Conservation (phyloP, 345 rosid species). For the Gossypium thurberi region DNA sequence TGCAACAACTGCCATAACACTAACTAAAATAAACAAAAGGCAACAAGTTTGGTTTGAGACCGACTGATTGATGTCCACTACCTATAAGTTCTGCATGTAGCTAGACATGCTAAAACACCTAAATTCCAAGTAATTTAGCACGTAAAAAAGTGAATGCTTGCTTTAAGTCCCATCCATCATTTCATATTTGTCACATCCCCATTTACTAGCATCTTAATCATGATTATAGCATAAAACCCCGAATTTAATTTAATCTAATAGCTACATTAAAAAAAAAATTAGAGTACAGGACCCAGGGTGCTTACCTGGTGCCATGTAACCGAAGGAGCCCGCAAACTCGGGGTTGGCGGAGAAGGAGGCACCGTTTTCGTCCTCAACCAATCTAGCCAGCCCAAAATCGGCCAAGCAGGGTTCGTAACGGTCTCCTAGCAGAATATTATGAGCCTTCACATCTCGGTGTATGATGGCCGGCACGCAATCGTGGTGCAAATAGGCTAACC, state of each 20-base stretch:
- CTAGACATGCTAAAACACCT: background rate
- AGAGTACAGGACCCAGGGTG: background rate
- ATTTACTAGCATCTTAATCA: background rate
- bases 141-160: background rate
- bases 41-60: background rate
- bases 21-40: background rate
- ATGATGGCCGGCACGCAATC: slow-evolving; percentile 77
- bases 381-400: slow-evolving; percentile 77
- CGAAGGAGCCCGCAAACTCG: slow-evolving; percentile 77
- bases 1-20: background rate
- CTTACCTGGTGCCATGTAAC: slow-evolving; percentile 93
- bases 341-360: slow-evolving; percentile 45
- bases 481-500: slow-evolving; percentile 75
- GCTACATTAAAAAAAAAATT: background rate
- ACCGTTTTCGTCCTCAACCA: slow-evolving; percentile 43
- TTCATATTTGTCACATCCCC: slow-evolving; percentile 9
- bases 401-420: slow-evolving; percentile 63
- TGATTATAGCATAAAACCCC: background rate
- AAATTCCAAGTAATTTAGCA: background rate
- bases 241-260: background rate
- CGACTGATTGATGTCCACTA: background rate
- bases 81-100: background rate
- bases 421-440: slow-evolving; percentile 67
- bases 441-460: slow-evolving; percentile 82
- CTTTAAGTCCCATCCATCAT: slow-evolving; percentile 5